Evolutionary conservation across 2,329 filamentous ascomycete genomes (phyloP), one percentile per base, ranked within the genome.

Genomic region (Ilyonectria sp.): DNA sequence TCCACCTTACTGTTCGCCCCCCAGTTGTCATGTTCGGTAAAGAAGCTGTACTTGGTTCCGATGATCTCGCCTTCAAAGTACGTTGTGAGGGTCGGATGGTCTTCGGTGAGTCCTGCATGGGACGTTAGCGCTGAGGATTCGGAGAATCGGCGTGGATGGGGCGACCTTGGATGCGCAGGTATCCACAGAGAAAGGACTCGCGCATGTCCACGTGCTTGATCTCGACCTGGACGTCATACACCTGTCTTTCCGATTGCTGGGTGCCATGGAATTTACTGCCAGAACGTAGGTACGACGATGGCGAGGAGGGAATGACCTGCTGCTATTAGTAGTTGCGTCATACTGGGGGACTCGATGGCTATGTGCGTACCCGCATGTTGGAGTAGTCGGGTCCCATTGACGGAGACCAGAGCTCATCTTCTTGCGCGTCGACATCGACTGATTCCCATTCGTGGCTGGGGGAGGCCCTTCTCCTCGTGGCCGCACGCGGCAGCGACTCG

Each of bases 51-150:
- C 79, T 97, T 97, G 64, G 91, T 92, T 55, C 96, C 96, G 72
- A 99, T 98, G 61, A 99, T 97, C 82, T 99, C 96, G 79, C 95
- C 95, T 82, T 98, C 95, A 76, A 99, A 99, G 80, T 97, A 99
- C 1, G 96, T 99, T 9, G 95, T 98, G 57, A 99, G 86, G n/a
- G 95, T 98, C 13, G 95, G 95, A 79, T 98, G 95, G 81, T 98
- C 95, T 78, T 97, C 93, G 0, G 96, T 98, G 17, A 99, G 86
- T 59, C 95, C 95, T 98, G 73, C 11, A 69, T 43, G 62, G 50
- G 21, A 65, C 31, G 29, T 80, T 75, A 67, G 67, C 31, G 35
- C 43, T 53, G 26, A 29, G 10, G 46, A 57, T 60, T 33, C 17
- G 43, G 49, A 43, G 23, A 33, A 47, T 62, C 17, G n/a, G 23